Evolutionary conservation across 73 alveolate species (phyloP).

Genomic region (Effrenium voratum): DNA sequence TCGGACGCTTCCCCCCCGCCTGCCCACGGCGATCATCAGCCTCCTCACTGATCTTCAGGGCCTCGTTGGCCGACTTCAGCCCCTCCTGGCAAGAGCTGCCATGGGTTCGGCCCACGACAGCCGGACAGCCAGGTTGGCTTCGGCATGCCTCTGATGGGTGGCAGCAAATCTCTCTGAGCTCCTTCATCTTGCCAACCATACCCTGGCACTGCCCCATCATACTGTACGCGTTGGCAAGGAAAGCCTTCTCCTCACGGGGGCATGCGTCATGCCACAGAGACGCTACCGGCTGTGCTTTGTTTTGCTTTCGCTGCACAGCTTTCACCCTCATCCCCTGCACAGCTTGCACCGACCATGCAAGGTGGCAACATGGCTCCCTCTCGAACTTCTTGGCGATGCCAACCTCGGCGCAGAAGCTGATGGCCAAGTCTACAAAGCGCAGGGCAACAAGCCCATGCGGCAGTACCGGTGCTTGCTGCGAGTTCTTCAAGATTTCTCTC

Average conservation of each 20-base stretch:
- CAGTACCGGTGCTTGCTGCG: too few relatives aligned
- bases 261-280: too few relatives aligned
- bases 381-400: slow-evolving; percentile 91
- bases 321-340: too few relatives aligned
- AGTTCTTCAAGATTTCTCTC: too few relatives aligned
- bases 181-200: slow-evolving; percentile 92
- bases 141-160: not conserved
- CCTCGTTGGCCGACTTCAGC: slow-evolving; percentile 91
- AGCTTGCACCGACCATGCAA: too few relatives aligned
- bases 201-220: slow-evolving; percentile 92
- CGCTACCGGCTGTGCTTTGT: too few relatives aligned
- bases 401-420: not conserved
- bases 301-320: too few relatives aligned
- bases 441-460: too few relatives aligned
- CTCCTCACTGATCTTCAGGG: slow-evolving; percentile 70
- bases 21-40: slow-evolving; percentile 76
- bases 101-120: too few relatives aligned
- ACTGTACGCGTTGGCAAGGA: slow-evolving; percentile 91
- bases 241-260: slow-evolving; percentile 87
- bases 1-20: not conserved
- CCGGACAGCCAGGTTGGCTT: too few relatives aligned
- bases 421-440: too few relatives aligned
- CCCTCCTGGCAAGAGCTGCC: slow-evolving; percentile 46
- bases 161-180: not conserved
- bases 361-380: too few relatives aligned